phyloP scores from a whole-genome alignment of 768 basidiomycete genomes.

The Mrakia hoshinonis region DNA sequence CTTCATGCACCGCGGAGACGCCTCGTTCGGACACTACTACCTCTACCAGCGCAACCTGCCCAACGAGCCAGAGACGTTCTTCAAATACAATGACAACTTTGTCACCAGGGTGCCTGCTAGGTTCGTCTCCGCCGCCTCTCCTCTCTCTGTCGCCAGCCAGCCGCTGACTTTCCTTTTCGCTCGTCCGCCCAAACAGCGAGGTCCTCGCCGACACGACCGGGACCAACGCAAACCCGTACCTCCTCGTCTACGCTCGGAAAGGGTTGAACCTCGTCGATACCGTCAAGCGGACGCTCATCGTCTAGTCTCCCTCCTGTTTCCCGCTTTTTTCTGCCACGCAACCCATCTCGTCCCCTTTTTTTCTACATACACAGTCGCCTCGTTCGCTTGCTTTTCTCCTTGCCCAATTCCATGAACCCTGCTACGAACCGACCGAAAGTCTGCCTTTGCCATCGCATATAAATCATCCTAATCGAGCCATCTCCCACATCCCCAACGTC shows the following conservation, averaged over 20 bases:
- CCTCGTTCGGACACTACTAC: slow-evolving; percentile 52
- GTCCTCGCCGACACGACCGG: slow-evolving; percentile 67
- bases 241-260: slow-evolving; percentile 42
- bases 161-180: neutral
- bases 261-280: slow-evolving; percentile 28
- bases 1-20: slow-evolving; percentile 69
- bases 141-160: neutral
- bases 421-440: too few species aligned
- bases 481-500: too few species aligned
- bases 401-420: too few species aligned
- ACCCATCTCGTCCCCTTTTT: too few species aligned
- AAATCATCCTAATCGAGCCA: too few species aligned
- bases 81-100: slow-evolving; percentile 39
- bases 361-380: too few species aligned
- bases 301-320: neutral
- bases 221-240: slow-evolving; percentile 41
- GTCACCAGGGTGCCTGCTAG: slow-evolving; percentile 55
- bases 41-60: slow-evolving; percentile 87
- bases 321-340: too few species aligned
- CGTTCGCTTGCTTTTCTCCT: too few species aligned
- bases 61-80: slow-evolving; percentile 44
- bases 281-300: slow-evolving; percentile 20
- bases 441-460: too few species aligned
- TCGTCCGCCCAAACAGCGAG: slow-evolving; percentile 51
- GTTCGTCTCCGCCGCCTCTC: neutral